Percentiles rank a stretch among this genome's conserved stretches.
phyloP scores from a whole-genome alignment of 352 stramenopile genomes.

The Phytophthora meadii region DNA sequence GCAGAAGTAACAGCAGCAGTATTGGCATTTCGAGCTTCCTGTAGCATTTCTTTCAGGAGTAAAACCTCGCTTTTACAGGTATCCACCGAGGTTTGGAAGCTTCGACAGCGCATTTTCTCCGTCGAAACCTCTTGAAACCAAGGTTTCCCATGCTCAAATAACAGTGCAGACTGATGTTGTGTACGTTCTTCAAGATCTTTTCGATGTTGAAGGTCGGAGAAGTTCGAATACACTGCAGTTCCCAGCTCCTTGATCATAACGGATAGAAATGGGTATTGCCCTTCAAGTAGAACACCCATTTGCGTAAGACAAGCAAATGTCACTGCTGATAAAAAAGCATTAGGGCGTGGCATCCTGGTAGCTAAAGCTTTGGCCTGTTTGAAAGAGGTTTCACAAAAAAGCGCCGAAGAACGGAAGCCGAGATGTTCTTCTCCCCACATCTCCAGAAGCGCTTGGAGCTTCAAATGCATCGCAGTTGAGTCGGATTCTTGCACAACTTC shows the following conservation, averaged over 20 bases:
- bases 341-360: constrained; percentile 51
- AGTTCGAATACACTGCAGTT: constrained; percentile 52
- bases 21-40: constrained; percentile 35
- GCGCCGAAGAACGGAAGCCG: constrained; percentile 59
- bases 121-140: constrained; percentile 52
- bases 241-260: constrained; percentile 50
- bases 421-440: constrained; percentile 56
- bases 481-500: constrained; percentile 21
- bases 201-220: constrained; percentile 29
- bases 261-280: constrained; percentile 59
- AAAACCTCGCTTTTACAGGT: constrained; percentile 47
- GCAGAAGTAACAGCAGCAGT: constrained; percentile 17
- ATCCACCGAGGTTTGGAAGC: constrained; percentile 20
- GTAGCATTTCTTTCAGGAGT: constrained; percentile 48
- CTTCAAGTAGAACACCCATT: constrained; percentile 47
- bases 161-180: constrained; percentile 42
- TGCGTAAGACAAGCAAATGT: constrained; percentile 60
- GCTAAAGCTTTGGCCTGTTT: constrained; percentile 64
- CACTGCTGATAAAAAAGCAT: constrained; percentile 61
- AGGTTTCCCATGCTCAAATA: constrained; percentile 56
- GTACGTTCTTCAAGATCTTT: constrained; percentile 4
- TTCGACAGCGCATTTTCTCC: constrained; percentile 36
- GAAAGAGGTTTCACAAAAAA: constrained; percentile 72
- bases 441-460: constrained; percentile 58
- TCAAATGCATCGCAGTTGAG: constrained; percentile 39